Conservation (phyloP, 148 eudicot species). For the Nyssa sinensis region DNA sequence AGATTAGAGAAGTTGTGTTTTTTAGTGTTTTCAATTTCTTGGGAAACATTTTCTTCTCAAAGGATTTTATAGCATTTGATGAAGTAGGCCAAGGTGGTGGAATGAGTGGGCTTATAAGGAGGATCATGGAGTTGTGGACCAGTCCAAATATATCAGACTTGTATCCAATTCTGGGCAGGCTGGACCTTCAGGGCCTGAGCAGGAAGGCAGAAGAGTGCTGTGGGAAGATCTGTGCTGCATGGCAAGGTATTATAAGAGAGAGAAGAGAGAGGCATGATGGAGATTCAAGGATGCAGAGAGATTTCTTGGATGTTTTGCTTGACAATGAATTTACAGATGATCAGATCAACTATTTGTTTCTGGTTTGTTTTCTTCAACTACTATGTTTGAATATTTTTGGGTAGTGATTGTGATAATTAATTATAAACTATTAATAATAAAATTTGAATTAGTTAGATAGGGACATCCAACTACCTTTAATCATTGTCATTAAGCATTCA, state of each 20-base stretch:
- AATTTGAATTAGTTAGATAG: too few species aligned
- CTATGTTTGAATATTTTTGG: too few species aligned
- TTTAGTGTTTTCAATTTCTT: background rate
- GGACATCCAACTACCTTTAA: too few species aligned
- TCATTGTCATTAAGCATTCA: too few species aligned
- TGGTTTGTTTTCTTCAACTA: slow-evolving; percentile 4
- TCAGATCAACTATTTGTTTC: slow-evolving; percentile 15
- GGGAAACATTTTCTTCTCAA: background rate
- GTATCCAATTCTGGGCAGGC: slow-evolving; percentile 12
- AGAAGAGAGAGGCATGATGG: slow-evolving; percentile 7
- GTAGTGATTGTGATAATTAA: too few species aligned
- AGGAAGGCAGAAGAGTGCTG: slow-evolving; percentile 2
- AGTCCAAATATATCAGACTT: slow-evolving; percentile 15
- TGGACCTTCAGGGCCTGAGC: slow-evolving; percentile 21
- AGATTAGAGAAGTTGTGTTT: slow-evolving; percentile 15
- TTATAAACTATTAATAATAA: too few species aligned
- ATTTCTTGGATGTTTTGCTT: slow-evolving; percentile 11
- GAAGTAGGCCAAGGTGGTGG: slow-evolving; percentile 7
- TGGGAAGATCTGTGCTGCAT: background rate
- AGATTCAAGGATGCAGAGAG: too few species aligned
- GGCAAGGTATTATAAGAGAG: slow-evolving; percentile 21
- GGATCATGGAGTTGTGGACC: slow-evolving; percentile 6
- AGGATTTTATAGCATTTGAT: background rate
- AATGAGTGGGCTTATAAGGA: slow-evolving; percentile 4
- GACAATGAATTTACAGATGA: slow-evolving; percentile 12